Conservation (phyloP, 2,329 filamentous ascomycete species). For the Ophiostoma sp. region DNA sequence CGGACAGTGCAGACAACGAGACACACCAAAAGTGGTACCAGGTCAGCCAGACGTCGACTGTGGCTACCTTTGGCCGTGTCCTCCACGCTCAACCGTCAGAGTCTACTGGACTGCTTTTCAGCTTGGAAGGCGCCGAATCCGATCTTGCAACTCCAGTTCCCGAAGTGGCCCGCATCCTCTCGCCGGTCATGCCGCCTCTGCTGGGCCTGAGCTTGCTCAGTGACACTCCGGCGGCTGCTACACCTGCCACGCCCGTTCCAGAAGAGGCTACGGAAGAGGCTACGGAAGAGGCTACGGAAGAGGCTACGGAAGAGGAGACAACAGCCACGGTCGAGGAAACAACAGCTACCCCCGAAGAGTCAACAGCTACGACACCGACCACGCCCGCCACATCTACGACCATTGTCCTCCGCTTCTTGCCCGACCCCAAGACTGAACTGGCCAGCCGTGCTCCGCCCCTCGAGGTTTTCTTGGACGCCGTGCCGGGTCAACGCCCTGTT, state of each 20-base stretch:
- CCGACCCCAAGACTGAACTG: slow-evolving; percentile 35
- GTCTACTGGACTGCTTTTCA: background rate
- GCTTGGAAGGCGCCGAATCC: background rate
- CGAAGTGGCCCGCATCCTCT: slow-evolving; percentile 42
- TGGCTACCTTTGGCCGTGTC: slow-evolving; percentile 54
- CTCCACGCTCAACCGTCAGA: slow-evolving; percentile 39
- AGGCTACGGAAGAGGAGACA: background rate
- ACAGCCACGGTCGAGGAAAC: background rate
- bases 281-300: background rate
- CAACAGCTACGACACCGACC: background rate
- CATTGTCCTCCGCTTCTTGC: slow-evolving; percentile 51
- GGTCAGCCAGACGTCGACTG: slow-evolving; percentile 13
- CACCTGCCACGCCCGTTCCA: no score
- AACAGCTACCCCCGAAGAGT: no score
- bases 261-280: no score
- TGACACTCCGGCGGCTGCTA: slow-evolving; percentile 35
- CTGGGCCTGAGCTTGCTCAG: slow-evolving; percentile 40
- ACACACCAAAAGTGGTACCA: slow-evolving; percentile 18
- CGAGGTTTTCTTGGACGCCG: slow-evolving; percentile 40
- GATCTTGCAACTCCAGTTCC: background rate
- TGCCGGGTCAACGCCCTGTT: background rate
- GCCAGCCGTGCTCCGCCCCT: slow-evolving; percentile 35
- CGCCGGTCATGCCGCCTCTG: slow-evolving; percentile 51
- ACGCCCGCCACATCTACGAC: slow-evolving; percentile 28
- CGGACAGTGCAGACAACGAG: background rate